Evolutionary conservation across 345 rosid genomes (phyloP).

Genomic region (Lenwebbia sp.): DNA sequence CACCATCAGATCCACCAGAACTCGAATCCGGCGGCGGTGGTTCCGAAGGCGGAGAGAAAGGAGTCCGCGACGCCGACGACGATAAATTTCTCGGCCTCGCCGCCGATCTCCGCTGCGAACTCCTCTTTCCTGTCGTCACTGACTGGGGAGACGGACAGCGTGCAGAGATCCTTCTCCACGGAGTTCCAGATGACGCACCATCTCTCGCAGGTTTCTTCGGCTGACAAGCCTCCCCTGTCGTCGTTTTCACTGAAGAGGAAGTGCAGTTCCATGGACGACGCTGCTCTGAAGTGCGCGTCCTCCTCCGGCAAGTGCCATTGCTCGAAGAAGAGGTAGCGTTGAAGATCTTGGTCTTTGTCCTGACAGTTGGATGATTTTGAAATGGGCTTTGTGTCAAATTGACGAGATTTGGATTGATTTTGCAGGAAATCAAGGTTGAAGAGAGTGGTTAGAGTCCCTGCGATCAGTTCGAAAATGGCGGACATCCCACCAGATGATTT

Average conservation of each 20-base stretch:
- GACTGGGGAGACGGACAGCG: conserved; percentile 68
- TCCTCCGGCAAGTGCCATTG: conserved; percentile 84
- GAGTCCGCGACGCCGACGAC: conserved; percentile 27
- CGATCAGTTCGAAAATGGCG: conserved; percentile 75
- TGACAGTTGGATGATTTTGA: not conserved
- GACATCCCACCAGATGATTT: conserved; percentile 87
- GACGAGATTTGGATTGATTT: not conserved
- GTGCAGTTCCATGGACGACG: conserved; percentile 62
- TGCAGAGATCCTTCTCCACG: conserved; percentile 26
- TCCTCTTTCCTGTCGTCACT: conserved; percentile 58
- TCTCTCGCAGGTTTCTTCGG: conserved; percentile 37
- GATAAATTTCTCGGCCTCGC: conserved; percentile 44
- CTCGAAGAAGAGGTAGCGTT: conserved; percentile 69
- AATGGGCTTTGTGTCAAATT: not conserved
- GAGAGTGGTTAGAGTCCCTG: conserved; percentile 68
- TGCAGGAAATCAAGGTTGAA: conserved; percentile 64
- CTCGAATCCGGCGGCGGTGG: conserved; percentile 3
- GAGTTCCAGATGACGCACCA: conserved; percentile 57
- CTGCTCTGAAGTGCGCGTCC: conserved; percentile 49
- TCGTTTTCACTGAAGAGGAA: conserved; percentile 54
- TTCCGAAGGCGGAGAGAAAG: conserved; percentile 16
- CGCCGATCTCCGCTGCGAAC: conserved; percentile 33
- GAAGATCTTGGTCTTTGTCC: not conserved
- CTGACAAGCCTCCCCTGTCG: conserved; percentile 65
- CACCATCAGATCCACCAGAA: not conserved